phyloP scores from a whole-genome alignment of 1,284 basidiomycete genomes.

The Rhodotorula sp. region DNA sequence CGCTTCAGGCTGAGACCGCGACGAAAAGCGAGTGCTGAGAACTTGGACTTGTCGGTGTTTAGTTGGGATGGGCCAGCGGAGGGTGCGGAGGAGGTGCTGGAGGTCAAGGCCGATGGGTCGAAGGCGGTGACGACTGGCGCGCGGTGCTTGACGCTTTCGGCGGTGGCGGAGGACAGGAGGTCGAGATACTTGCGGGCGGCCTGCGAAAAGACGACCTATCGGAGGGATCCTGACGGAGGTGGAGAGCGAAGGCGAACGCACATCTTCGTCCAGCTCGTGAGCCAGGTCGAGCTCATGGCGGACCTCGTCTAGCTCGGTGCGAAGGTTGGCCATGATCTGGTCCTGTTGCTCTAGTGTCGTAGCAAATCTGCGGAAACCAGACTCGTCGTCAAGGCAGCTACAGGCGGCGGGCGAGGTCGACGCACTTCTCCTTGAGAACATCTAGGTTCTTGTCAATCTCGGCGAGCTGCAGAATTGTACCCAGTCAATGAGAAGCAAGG shows the following conservation, averaged over 20 bases:
- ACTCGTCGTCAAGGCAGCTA: too few species aligned
- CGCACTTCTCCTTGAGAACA: constrained; percentile 22
- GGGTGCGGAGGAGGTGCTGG: not conserved
- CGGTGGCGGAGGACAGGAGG: constrained; percentile 10
- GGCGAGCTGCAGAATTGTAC: constrained; percentile 10
- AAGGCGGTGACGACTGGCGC: constrained; percentile 9
- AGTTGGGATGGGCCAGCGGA: not conserved
- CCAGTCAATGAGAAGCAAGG: too few species aligned
- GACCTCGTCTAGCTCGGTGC: constrained; percentile 17
- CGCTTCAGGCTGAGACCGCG: constrained; percentile 14
- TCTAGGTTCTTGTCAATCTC: constrained; percentile 20
- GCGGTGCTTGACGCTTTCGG: not conserved
- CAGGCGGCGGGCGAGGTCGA: too few species aligned
- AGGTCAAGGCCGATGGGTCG: constrained; percentile 10
- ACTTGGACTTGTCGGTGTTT: not conserved
- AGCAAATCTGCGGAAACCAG: not conserved
- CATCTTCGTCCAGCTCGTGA: constrained; percentile 17
- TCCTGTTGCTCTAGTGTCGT: constrained; percentile 9
- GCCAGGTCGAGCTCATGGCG: constrained; percentile 17
- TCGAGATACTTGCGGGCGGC: constrained; percentile 18
- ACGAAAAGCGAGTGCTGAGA: not conserved
- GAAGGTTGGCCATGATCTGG: constrained; percentile 13
- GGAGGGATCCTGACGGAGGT: rapidly evolving
- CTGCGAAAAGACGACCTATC: not conserved
- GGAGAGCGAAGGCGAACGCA: not conserved